Evolutionary conservation across 805 yeast genomes (phyloP), one percentile per base, ranked within the genome.

Genomic region (Candida patagonica): DNA sequence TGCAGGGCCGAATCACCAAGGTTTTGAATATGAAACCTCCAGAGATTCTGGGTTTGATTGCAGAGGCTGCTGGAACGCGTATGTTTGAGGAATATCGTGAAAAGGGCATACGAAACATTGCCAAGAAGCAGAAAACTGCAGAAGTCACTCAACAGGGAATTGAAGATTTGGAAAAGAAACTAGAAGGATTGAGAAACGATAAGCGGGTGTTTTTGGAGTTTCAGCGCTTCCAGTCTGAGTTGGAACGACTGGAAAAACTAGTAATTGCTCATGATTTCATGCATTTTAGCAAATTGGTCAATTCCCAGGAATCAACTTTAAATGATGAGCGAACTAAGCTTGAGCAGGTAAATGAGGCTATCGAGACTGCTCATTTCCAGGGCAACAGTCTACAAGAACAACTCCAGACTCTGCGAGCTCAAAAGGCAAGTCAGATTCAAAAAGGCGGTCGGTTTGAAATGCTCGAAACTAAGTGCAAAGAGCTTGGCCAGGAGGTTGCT

Each of bases 1-100:
- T 94, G 98, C 99, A 92, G 63, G 99, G 99, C 44, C 85, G 87
- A 57, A 92, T 94, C 63, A 94, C 98, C 25, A 89, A 92, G 59
- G 96, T 92, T 48, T 70, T 92, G 53, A 92, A 92, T 59, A 92
- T 92, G 97, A 86, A 84, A 52, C 94, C 98, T 1, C 66, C 76
- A 1, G 97, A 92, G 59, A 83, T 89, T 30, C 62, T 92, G 47
- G 79, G 95, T 4, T 69, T 92, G 50, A 86, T 92, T 40, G 98
- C 92, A 61, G 99, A 92, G 62, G 98, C 98, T 0, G 95, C 98
- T 0, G 98, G 99, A 5, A 92, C 98, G 0, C 77, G 89, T 47
- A 84, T 89, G 71, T 92, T 85, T 55, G 97, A 92, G 59, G 95
- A 87, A 46, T 75, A 96, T 47, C 78, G 89, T 52, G 94, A 83